Evolutionary conservation across 441 rosid genomes (phyloP), one percentile per base, ranked within the genome.

Genomic region (Omphalea diandra): DNA sequence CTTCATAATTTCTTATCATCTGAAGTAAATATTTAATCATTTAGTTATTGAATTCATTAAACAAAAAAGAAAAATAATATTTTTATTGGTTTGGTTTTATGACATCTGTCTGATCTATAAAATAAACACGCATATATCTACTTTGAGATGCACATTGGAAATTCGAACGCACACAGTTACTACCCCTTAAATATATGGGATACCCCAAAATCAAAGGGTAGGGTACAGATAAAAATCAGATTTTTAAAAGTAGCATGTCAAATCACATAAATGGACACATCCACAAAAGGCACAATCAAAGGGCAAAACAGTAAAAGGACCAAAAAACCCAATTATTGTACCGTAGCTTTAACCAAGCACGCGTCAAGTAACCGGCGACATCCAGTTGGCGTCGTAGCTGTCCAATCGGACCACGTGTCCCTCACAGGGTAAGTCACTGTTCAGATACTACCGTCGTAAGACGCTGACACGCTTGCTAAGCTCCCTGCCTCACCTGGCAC

Each of bases 331-430:
- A 67, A 67, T 52, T 22, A 69, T 60, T 58, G 63, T 2, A 68
- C 76, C 68, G 76, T 70, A 26, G 57, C 66, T 74, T 70, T 38
- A n/a, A 18, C 38, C 0, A 27, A 61, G 63, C 82, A 72, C 73
- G 77, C 79, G 65, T 70, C 79, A 47, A 27, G 24, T 3, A 1
- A 0, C 12, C 65, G 8, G 20, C 44, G 15, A 44, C 10, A 41
- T 15, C 31, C 15, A 46, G 31, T 31, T 57, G 29, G 58, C 36
- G 41, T 41, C 14, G 18, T 50, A 41, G 33, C 18, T 14, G 66
- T 74, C 73, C 22, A 0, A 59, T 46, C 75, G 5, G 36, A 32
- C 24, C 83, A 80, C 77, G 79, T 74, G 81, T 64, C 32, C 27
- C 3, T 0, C 9, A 0, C 7, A 33, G 57, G 38, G 59, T 47